Evolutionary conservation across 2,329 filamentous ascomycete genomes (phyloP).

Genomic region (Chaetomiaceae sp.): DNA sequence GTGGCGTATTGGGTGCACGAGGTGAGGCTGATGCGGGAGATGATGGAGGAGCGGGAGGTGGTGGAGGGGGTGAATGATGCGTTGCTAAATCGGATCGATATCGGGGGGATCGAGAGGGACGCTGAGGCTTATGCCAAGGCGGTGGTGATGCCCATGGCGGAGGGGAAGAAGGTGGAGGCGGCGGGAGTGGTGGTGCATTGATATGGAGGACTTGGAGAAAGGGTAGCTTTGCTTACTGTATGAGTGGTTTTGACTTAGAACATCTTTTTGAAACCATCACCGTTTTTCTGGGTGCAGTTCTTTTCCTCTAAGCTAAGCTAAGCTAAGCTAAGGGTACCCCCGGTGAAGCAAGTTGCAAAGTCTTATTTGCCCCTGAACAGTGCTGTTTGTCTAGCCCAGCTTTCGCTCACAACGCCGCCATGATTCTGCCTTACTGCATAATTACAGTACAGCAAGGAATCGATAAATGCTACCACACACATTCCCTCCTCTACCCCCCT

Average conservation of each 20-base stretch:
- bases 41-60: slow-evolving; percentile 76
- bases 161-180: slow-evolving; percentile 12
- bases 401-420: not conserved
- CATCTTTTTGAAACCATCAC: no score
- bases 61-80: slow-evolving; percentile 66
- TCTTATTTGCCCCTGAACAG: not conserved
- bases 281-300: no score
- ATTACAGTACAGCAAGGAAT: no score
- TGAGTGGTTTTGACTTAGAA: no score
- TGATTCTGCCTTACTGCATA: no score
- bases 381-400: slow-evolving; percentile 5
- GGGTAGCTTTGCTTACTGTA: no score
- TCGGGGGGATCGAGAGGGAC: slow-evolving; percentile 56
- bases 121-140: slow-evolving; percentile 58
- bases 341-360: no score
- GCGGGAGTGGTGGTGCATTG: slow-evolving; percentile 10
- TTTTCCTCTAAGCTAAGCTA: no score
- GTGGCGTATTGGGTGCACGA: slow-evolving; percentile 80
- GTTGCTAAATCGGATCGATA: slow-evolving; percentile 59
- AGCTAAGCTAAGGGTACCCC: no score
- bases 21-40: slow-evolving; percentile 63
- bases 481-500: not conserved
- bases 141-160: slow-evolving; percentile 35
- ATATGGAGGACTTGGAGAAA: no score
- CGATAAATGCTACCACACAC: not conserved